Base-by-base conservation (phyloP, 2,329 filamentous ascomycete genomes). In the Trichophyton mentagrophytes region DNA sequence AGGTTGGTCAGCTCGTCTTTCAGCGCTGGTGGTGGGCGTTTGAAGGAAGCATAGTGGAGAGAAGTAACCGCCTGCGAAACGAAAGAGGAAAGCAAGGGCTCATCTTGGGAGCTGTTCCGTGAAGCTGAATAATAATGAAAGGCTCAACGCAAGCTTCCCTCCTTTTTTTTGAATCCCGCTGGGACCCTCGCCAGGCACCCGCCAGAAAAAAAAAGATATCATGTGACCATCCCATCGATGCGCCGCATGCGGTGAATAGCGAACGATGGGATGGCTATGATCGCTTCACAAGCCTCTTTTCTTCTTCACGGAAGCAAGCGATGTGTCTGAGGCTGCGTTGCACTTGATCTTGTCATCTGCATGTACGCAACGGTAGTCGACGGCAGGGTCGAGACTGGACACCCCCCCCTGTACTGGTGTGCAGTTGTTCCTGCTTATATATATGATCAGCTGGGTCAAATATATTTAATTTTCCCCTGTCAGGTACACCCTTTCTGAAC, bases 21-120 rank as follows among this genome's bases (percentile, higher is more conserved):
- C 76, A 79, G 68, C 75, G 77, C 46, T 85, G 82, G 82, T 85
- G 81, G 81, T 84, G 82, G 70, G 69, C 82, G 40, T 80, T 85
- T 66, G 82, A 85, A 65, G 68, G 74, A 7, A 72, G 73, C 9
- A 76, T 84, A 15, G 69, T 85, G n/a, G 76, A 78, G 51, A 75
- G 75, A 59, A 82, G 80, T 66, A 84, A 85, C 68, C 70, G 74
- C 58, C 76, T 77, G 74, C 74, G 81, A 63, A 72, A 65, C 59
- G 66, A 76, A 59, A 74, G 80, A 60, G 82, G 81, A 0, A 75
- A 67, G 44, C 61, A 62, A 11, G 61, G 62, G 6, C 64, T 69
- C 42, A 60, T 63, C 7, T 15, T 66, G 9, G 63, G 60, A 13
- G 36, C 38, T 17, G 61, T 64, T 4, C 61, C 58, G n/a, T 64